phyloP scores from a whole-genome alignment of 2,329 filamentous ascomycete species.

The Zymoseptoria pseudotritici region DNA sequence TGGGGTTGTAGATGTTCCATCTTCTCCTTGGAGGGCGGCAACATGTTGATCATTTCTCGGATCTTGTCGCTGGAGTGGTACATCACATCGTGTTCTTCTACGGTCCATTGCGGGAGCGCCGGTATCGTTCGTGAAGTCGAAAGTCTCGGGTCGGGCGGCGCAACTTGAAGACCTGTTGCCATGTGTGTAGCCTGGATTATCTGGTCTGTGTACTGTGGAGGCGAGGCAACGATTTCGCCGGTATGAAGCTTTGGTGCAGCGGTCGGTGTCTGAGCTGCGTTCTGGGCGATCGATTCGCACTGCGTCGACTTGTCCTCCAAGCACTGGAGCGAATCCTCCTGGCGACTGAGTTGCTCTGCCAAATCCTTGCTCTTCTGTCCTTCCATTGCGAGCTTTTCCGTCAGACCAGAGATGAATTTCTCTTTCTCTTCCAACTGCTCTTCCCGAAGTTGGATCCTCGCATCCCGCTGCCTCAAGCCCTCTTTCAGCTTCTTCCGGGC shows the following conservation, averaged over 20 bases:
- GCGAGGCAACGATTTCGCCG: neutral
- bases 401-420: neutral
- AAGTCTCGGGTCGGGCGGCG: neutral
- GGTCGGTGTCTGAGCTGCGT: no score
- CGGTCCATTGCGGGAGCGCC: neutral
- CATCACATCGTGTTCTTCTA: neutral
- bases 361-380: neutral
- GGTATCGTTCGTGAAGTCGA: neutral
- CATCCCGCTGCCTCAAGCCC: neutral
- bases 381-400: neutral
- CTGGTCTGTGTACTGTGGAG: neutral
- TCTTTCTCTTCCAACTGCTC: neutral
- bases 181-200: neutral
- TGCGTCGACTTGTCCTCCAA: neutral
- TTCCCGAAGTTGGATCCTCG: neutral
- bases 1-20: neutral
- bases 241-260: neutral
- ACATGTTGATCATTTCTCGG: neutral
- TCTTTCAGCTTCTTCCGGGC: neutral
- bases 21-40: neutral
- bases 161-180: neutral
- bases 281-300: no score
- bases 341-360: neutral
- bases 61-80: neutral
- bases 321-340: neutral